Evolutionary conservation across 192 early-diverging fungal species (phyloP).

Genomic region (Coemansia sp.): DNA sequence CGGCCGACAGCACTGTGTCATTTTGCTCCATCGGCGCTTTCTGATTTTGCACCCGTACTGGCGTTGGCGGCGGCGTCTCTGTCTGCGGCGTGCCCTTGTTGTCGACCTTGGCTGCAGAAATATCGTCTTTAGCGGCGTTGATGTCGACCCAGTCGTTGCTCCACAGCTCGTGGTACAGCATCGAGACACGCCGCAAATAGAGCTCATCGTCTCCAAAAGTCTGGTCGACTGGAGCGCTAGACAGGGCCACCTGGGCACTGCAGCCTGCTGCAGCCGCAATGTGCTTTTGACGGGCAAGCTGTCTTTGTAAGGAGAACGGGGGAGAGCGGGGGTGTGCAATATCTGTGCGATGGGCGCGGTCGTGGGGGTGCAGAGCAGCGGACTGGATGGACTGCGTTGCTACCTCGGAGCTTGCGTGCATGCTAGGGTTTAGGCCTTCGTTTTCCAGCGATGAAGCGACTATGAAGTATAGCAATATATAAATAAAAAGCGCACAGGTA

Average conservation of each 20-base stretch:
- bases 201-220: constrained; percentile 31
- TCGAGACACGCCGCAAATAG: constrained; percentile 49
- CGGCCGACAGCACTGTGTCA: background rate
- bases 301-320: background rate
- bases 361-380: constrained; percentile 4
- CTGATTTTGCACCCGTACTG: background rate
- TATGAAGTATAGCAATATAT: background rate
- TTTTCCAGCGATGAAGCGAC: background rate
- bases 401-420: background rate
- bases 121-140: constrained; percentile 4
- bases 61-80: constrained; percentile 8
- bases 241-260: background rate
- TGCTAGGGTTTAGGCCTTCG: background rate
- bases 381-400: constrained; percentile 10
- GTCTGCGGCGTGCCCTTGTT: background rate
- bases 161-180: constrained; percentile 54
- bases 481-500: background rate
- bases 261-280: constrained; percentile 1
- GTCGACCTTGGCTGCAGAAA: background rate
- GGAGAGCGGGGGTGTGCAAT: background rate
- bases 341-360: background rate
- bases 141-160: constrained; percentile 46
- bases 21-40: background rate
- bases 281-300: background rate
- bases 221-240: background rate